Base-by-base conservation (phyloP, 768 basidiomycete species). In the Boletus huronensis region DNA sequence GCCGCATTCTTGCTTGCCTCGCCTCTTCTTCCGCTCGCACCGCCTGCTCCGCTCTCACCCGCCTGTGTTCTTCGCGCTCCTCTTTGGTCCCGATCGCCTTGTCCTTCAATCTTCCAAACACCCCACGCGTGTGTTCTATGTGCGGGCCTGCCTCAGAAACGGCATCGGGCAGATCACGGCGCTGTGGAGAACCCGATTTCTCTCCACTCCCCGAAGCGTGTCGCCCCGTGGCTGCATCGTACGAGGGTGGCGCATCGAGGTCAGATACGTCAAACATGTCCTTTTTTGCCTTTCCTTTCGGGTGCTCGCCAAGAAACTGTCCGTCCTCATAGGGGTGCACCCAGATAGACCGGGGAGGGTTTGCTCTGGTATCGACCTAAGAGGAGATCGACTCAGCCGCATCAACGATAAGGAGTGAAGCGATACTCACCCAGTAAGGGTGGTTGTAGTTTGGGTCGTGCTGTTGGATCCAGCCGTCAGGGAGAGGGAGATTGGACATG, bases 321-420 rank as follows among this genome's bases (percentile, higher is more conserved):
- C 83, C 80, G 64, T 88, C 86, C 52, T 88, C 84, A 54, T 81
- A 81, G 1, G 88, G 87, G 63, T 90, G 87, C 1, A 76, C 75
- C 88, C 87, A 90, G 61, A 82, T 88, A 0, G 82, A 76, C 0
- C 87, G 79, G 1, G 85, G 81, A 8, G 88, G 87, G 8, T 67
- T 73, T 1, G 82, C 79, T 53, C 70, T 74, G 0, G 85, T 88
- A 56, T 90, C 84, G 17, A 88, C 82, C 83, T 87, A 44, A 42
- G 13, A 10, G 21, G 16, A 28, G 21, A n/a, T 40, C 29, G n/a
- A 19, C 17, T 34, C 42, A 39, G 40, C 6, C 9, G n/a, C n/a
- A 11, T n/a, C 19, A 3, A 16, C 17, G 7, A 31, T 31, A 32
- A 7, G 19, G 28, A 3, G 29, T 5, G 19, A 34, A 9, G 21